Percentiles rank a stretch among this genome's conserved stretches.
These are phyloP conservation scores for Fraxinus xanthoxyloides DNA, from an alignment of 305 asterid genomes.

Conservation along the genomic window DNA sequence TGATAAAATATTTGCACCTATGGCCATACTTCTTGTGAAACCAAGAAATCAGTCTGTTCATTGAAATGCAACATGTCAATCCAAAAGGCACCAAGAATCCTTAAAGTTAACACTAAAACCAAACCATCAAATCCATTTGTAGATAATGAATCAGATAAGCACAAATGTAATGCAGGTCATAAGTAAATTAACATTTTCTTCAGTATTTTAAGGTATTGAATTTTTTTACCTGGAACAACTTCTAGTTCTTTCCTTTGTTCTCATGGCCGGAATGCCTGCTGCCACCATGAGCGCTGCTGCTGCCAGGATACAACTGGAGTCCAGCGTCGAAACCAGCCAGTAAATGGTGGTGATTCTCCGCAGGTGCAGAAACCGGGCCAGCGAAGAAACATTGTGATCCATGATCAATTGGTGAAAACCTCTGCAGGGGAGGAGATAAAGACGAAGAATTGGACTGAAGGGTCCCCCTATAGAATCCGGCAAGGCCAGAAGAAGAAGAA, in stretches of 20 bases:
- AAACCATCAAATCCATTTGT: slow-evolving; percentile 21
- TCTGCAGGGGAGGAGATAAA: slow-evolving; percentile 64
- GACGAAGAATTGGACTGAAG: slow-evolving; percentile 98
- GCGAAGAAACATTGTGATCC: slow-evolving; percentile 57
- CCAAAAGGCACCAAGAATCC: neutral
- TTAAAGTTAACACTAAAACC: neutral
- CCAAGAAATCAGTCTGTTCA: slow-evolving; percentile 31
- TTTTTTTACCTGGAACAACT: slow-evolving; percentile 36
- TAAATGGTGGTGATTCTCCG: slow-evolving; percentile 64
- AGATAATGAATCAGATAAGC: slow-evolving; percentile 5
- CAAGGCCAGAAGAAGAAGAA: slow-evolving; percentile 52
- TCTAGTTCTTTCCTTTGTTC: slow-evolving; percentile 66
- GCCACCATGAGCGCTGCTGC: slow-evolving; percentile 17
- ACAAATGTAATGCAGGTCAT: neutral
- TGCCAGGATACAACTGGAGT: slow-evolving; percentile 61
- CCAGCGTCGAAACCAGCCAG: slow-evolving; percentile 68
- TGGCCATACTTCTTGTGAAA: slow-evolving; percentile 36
- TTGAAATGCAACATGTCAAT: slow-evolving; percentile 16
- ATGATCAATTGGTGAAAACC: slow-evolving; percentile 47
- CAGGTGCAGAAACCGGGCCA: slow-evolving; percentile 35
- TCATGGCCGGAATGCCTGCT: slow-evolving; percentile 50
- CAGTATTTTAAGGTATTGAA: neutral
- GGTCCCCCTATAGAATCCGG: slow-evolving; percentile 96
- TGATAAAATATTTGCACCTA: slow-evolving; percentile 20
- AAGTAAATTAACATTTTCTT: no score